Conservation (phyloP, 257 asterid genomes). For the Scutellaria barbata region DNA sequence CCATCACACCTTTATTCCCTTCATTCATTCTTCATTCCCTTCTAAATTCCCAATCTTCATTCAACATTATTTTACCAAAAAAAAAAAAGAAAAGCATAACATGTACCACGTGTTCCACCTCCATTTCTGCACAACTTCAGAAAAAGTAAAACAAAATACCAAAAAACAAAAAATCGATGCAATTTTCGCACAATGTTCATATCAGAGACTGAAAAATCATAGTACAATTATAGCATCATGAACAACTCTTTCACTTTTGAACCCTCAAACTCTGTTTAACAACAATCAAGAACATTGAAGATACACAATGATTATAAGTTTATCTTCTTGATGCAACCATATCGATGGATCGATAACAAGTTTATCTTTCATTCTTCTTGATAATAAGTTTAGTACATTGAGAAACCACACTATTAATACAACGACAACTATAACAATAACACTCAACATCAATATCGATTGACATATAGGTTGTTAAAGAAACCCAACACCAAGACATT, state of each 20-base stretch:
- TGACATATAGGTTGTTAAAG: not conserved
- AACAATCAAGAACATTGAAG: slow-evolving; percentile 17
- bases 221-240: slow-evolving; percentile 22
- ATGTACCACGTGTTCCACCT: too few relatives aligned
- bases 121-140: too few relatives aligned
- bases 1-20: slow-evolving; percentile 24
- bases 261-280: not conserved
- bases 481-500: not conserved
- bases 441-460: not conserved
- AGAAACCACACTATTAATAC: slow-evolving; percentile 5
- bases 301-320: slow-evolving; percentile 28
- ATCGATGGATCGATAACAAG: too few relatives aligned
- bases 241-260: not conserved
- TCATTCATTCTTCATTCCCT: not conserved
- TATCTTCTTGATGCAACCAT: slow-evolving; percentile 18
- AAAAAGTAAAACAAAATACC: too few relatives aligned
- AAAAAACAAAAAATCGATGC: not conserved
- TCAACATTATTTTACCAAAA: not conserved
- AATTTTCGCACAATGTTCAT: slow-evolving; percentile 5
- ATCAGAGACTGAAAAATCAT: not conserved
- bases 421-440: not conserved
- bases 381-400: too few relatives aligned
- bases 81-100: not conserved
- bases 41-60: not conserved
- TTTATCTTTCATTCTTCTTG: too few relatives aligned